Percentiles rank a stretch among this genome's conserved stretches.
Evolutionary conservation across 2,329 filamentous ascomycete species (phyloP).

Genomic region (Cryphonectria carpinicola): DNA sequence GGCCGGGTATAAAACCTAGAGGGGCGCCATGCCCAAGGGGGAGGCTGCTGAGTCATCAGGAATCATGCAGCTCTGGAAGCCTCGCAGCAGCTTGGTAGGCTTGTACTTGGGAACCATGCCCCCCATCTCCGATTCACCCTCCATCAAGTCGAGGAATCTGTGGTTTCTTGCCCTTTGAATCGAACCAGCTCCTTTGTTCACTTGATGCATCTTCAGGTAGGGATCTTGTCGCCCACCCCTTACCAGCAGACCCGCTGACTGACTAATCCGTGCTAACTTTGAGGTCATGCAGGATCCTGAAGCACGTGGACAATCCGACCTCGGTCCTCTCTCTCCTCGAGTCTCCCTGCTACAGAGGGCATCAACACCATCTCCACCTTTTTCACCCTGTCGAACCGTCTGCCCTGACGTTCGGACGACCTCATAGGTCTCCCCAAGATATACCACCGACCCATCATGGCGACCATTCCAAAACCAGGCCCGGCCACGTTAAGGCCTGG

Average conservation of each 20-base stretch:
- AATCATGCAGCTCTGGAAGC: background rate
- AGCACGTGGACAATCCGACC: conserved; percentile 20
- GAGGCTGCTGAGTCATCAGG: background rate
- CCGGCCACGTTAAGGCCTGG: conserved; percentile 83
- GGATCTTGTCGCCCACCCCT: background rate
- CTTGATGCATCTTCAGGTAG: background rate
- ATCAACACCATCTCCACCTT: background rate
- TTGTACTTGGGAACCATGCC: conserved; percentile 10
- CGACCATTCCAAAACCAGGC: conserved; percentile 79
- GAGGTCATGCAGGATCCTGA: conserved; percentile 20
- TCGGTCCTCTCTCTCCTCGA: conserved; percentile 11
- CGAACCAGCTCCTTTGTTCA: background rate
- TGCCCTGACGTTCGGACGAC: background rate
- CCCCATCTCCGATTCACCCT: conserved; percentile 5
- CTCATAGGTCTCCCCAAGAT: background rate
- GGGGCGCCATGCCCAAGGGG: background rate
- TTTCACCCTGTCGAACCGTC: background rate
- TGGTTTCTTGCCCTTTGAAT: background rate
- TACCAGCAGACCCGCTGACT: background rate
- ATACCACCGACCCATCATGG: conserved; percentile 41
- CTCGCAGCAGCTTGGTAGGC: background rate
- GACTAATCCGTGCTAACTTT: conserved; percentile 10
- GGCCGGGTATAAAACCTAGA: background rate
- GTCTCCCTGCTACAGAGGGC: conserved; percentile 1
- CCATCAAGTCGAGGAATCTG: background rate